Conservation (phyloP, 148 eudicot species). For the Spergularia marina region DNA sequence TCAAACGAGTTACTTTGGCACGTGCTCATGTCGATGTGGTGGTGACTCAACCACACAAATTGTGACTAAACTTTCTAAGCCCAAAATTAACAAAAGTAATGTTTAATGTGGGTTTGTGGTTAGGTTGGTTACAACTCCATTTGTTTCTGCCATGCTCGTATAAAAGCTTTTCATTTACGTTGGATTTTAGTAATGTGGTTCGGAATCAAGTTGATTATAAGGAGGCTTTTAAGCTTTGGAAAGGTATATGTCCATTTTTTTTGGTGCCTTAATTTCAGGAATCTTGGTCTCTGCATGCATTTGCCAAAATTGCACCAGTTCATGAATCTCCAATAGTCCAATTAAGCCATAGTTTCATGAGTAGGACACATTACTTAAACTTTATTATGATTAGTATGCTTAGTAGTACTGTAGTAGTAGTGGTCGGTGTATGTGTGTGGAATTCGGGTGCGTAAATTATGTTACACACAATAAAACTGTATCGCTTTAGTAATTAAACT, state of each 20-base stretch:
- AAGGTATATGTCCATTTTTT: neutral
- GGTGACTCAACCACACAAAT: conserved; percentile 26
- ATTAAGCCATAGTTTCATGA: neutral
- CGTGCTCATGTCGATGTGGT: conserved; percentile 27
- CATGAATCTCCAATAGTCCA: neutral
- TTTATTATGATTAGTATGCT: no score
- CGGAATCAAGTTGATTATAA: neutral
- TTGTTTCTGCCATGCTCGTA: neutral
- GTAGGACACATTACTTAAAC: no score
- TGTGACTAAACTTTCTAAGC: conserved; percentile 1
- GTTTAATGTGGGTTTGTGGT: conserved; percentile 1
- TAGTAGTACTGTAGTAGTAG: no score
- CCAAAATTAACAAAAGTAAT: conserved; percentile 4
- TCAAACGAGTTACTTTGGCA: conserved; percentile 16
- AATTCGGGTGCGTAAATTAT: no score
- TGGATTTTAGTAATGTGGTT: conserved; percentile 11
- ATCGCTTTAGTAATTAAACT: no score
- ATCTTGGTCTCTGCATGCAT: conserved; percentile 11
- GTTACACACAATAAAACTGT: no score
- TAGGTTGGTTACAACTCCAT: neutral
- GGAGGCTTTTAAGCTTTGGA: conserved; percentile 18
- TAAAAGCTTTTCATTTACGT: neutral
- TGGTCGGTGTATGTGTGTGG: no score
- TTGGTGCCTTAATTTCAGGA: conserved; percentile 18
- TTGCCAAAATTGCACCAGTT: neutral